Evolutionary conservation across 345 rosid genomes (phyloP), one percentile per base, ranked within the genome.

Genomic region (Sapria himalayana): DNA sequence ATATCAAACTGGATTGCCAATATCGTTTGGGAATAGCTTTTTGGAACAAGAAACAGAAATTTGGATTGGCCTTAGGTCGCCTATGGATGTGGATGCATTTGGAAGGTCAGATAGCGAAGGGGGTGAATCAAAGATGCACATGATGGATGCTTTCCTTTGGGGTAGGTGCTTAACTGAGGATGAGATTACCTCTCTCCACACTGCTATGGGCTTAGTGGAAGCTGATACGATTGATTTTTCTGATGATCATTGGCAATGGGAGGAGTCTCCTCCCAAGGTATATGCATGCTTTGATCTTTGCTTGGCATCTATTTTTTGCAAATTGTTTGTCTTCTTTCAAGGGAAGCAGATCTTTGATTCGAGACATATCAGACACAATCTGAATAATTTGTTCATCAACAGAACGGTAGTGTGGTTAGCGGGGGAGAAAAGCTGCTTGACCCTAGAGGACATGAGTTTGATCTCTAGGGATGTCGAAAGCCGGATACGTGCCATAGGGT

Each of bases 51-150:
- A 85, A 49, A 72, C 95, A 29, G 95, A 80, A 57, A 67, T 80
- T 42, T 91, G 92, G 95, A 55, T 91, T 53, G 99, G 95, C 65
- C 72, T 73, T 61, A 73, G 76, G 56, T 93, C 99, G 19, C 99
- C 99, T 35, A 79, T 58, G 14, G 99, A 80, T 47, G 49, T 84
- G 58, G 99, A 91, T 66, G 79, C 91, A 27, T 84, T 91, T 46
- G 95, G 99, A 54, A 80, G 99, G 66, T 91, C 99, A 21, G 99
- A 91, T 65, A 91, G 99, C 42, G 99, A 91, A 66, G 99, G 95
- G 62, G 80, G 66, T 7, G 99, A 91, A 58, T 73, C 99, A 38
- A 91, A 91, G 69, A 80, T 84, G 95, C 95, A 91, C 63, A 69
- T 91, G 49, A 91, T 91, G 99, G 99, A 91, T 66, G 93, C 80